Percentiles rank a stretch among this genome's conserved stretches.
Evolutionary conservation across 1,139 yeast species (phyloP).

Genomic region (Pichia sp.): DNA sequence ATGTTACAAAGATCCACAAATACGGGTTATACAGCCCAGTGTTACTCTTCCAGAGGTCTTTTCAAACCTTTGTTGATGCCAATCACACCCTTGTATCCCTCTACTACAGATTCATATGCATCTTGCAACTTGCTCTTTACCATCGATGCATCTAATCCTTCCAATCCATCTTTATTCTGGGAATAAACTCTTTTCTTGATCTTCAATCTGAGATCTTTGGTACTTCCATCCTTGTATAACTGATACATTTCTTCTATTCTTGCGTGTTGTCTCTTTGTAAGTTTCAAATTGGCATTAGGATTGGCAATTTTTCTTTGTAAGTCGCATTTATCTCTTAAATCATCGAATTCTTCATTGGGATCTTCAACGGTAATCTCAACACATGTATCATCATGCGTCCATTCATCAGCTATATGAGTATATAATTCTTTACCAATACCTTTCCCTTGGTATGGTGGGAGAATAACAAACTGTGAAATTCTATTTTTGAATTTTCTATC

Average conservation of each 20-base stretch:
- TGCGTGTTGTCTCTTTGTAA: constrained; percentile 73
- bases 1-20: no score
- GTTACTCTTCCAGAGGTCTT: background rate
- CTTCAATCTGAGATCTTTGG: constrained; percentile 42
- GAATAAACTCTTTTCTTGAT: constrained; percentile 69
- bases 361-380: constrained; percentile 86
- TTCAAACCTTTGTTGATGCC: background rate
- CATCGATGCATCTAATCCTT: constrained; percentile 55
- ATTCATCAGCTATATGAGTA: constrained; percentile 43
- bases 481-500: constrained; percentile 51
- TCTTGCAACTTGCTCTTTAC: constrained; percentile 66
- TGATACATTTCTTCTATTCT: constrained; percentile 73
- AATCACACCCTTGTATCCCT: constrained; percentile 38
- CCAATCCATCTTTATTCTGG: constrained; percentile 73
- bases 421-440: constrained; percentile 69
- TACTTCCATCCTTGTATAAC: constrained; percentile 29
- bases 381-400: constrained; percentile 50
- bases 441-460: constrained; percentile 74
- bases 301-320: constrained; percentile 35
- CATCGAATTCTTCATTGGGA: constrained; percentile 91
- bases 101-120: constrained; percentile 62
- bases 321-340: constrained; percentile 79
- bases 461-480: constrained; percentile 78
- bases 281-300: constrained; percentile 29
- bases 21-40: no score